A percentile compares a stretch with the other conserved stretches of the same genome.
Conservation (phyloP, 2,329 filamentous ascomycete species). For the Emergomyces pasteurianus region DNA sequence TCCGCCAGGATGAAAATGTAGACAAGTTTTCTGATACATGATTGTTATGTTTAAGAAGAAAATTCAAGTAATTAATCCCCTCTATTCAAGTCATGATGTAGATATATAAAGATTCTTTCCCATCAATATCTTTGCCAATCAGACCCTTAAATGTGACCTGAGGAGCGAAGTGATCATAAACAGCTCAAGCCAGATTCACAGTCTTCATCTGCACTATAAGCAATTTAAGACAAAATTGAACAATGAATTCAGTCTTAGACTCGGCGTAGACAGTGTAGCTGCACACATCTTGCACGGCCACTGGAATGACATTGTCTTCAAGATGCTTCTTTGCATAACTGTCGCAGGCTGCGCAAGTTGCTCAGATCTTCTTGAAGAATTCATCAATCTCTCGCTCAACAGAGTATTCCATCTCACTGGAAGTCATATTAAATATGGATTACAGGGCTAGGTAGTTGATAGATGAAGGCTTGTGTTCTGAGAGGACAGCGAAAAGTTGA, state of each 20-base stretch:
- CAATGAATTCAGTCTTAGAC: conserved; percentile 21
- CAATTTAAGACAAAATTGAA: conserved; percentile 29
- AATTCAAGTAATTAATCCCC: conserved; percentile 25
- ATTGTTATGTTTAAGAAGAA: conserved; percentile 22
- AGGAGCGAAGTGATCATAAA: conserved; percentile 15
- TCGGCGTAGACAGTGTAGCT: conserved; percentile 33
- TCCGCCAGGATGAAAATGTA: conserved; percentile 22
- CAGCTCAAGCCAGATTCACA: conserved; percentile 16
- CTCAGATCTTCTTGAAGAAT: neutral
- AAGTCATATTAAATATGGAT: neutral
- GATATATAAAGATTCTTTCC: neutral
- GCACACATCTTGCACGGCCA: conserved; percentile 13
- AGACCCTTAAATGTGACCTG: neutral
- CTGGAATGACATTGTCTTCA: neutral
- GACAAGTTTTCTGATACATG: conserved; percentile 23
- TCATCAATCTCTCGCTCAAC: neutral
- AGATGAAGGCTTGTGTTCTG: too few species aligned
- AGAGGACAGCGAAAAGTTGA: too few species aligned
- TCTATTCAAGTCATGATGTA: neutral
- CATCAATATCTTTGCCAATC: neutral
- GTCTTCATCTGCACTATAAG: conserved; percentile 22
- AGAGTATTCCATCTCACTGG: neutral
- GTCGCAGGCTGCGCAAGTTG: neutral
- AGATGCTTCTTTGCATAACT: neutral
- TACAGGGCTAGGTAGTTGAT: too few species aligned